phyloP scores from a whole-genome alignment of 2,329 filamentous ascomycete genomes.

The Trichoderma guizhouense region DNA sequence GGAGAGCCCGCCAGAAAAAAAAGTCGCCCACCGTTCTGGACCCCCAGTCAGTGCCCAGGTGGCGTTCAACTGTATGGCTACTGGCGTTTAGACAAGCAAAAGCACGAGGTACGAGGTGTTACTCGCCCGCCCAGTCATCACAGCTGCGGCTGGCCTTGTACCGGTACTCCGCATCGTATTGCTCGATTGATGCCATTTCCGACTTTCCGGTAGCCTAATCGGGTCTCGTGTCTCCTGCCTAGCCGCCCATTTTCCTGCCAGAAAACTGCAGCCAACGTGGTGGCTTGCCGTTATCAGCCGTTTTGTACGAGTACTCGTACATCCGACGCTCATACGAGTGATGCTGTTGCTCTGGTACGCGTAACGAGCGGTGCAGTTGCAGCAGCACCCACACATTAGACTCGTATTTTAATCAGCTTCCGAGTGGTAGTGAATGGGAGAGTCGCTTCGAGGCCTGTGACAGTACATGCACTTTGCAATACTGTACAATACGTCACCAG shows the following conservation, averaged over 20 bases:
- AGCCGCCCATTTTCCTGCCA: background rate
- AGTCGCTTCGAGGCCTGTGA: background rate
- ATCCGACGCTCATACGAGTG: background rate
- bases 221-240: slow-evolving; percentile 1
- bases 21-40: background rate
- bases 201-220: slow-evolving; percentile 1
- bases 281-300: background rate
- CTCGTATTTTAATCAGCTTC: slow-evolving; percentile 4
- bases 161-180: background rate
- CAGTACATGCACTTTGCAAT: background rate
- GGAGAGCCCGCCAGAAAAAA: background rate
- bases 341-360: background rate
- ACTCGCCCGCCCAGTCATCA: background rate
- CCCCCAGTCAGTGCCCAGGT: background rate
- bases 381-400: background rate
- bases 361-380: background rate
- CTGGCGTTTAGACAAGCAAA: background rate
- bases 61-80: background rate
- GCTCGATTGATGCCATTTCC: slow-evolving; percentile 1
- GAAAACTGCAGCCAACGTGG: slow-evolving; percentile 4
- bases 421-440: background rate
- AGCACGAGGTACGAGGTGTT: background rate
- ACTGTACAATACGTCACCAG: background rate
- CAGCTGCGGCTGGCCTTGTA: background rate
- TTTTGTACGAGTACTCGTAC: background rate